Evolutionary conservation across 306 rosid genomes (phyloP), one percentile per base, ranked within the genome.

Genomic region (Trifolium pratense): DNA sequence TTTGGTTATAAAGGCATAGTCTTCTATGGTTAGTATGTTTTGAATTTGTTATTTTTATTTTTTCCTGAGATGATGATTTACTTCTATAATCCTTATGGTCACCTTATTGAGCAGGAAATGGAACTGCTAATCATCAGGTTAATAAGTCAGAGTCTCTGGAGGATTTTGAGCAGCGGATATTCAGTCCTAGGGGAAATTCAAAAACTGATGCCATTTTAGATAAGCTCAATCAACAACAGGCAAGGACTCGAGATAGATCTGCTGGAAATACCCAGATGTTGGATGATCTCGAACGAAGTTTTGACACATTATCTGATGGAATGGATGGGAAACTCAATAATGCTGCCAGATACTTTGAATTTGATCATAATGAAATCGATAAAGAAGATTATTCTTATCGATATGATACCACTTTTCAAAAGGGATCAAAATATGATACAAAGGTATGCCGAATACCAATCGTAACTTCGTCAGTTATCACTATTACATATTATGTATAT

Each of bases 61-160:
- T 18, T 37, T 63, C 48, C 11, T 63, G 53, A 0, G 25, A 36
- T 21, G 3, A 18, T 29, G 66, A 31, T 66, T 75, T 42, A 63
- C 31, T 69, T 46, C 13, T 61, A 70, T 13, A 56, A 57, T 73
- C 75, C 63, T 68, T 29, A 37, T 42, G 42, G 61, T 73, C 21
- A 74, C 73, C 65, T 79, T 60, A 56, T 83, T 64, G 20, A 66
- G 73, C 84, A 91, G 97, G 79, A 51, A 76, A 63, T 68, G 75
- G 71, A 21, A 29, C 69, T 60, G 70, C 62, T 84, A 88, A 83
- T 72, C 73, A 62, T 60, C 72, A 80, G 59, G 58, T 55, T 53
- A 26, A 71, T 37, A 74, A 83, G 75, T 82, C 89, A 36, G 96
- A 89, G 71, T 73, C 90, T 36, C 3, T 52, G 8, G 83, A 83